These are phyloP conservation scores for Tulasnella sp. DNA, from an alignment of 768 basidiomycete genomes.

Conservation along the genomic window DNA sequence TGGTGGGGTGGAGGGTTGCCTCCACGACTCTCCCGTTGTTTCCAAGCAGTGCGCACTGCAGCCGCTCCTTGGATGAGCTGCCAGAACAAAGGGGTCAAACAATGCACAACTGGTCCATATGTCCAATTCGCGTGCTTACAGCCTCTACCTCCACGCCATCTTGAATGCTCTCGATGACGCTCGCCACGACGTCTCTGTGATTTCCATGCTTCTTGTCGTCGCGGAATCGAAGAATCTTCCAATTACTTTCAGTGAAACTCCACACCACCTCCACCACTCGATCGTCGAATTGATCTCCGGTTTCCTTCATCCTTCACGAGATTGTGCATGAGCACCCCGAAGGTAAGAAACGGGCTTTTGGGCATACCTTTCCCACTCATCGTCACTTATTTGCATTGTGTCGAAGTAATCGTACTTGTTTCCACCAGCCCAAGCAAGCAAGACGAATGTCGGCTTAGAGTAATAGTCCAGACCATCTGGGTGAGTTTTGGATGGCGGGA, in stretches of 20 bases:
- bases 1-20: slow-evolving; percentile 4
- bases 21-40: slow-evolving; percentile 20
- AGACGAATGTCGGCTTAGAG: slow-evolving; percentile 79
- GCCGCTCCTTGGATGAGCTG: slow-evolving; percentile 25
- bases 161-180: slow-evolving; percentile 83
- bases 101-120: not conserved
- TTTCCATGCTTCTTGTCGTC: slow-evolving; percentile 95
- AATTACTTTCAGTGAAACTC: slow-evolving; percentile 60
- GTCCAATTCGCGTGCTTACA: slow-evolving; percentile 45
- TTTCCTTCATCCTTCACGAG: slow-evolving; percentile 65
- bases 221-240: slow-evolving; percentile 91
- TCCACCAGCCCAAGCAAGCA: slow-evolving; percentile 80
- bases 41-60: slow-evolving; percentile 27
- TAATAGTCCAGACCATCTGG: slow-evolving; percentile 67
- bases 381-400: slow-evolving; percentile 75
- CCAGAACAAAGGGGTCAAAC: not conserved
- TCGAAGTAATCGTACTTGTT: slow-evolving; percentile 77
- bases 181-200: slow-evolving; percentile 75
- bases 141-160: slow-evolving; percentile 90
- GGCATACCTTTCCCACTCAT: slow-evolving; percentile 88
- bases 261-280: slow-evolving; percentile 92
- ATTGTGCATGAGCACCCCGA: not conserved
- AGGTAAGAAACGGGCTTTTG: slow-evolving; percentile 7
- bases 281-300: slow-evolving; percentile 87
- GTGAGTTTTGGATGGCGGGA: slow-evolving; percentile 61